A percentile compares a stretch with the other conserved stretches of the same genome.
phyloP scores from a whole-genome alignment of 768 basidiomycete genomes.

The Leccinellum albellum region DNA sequence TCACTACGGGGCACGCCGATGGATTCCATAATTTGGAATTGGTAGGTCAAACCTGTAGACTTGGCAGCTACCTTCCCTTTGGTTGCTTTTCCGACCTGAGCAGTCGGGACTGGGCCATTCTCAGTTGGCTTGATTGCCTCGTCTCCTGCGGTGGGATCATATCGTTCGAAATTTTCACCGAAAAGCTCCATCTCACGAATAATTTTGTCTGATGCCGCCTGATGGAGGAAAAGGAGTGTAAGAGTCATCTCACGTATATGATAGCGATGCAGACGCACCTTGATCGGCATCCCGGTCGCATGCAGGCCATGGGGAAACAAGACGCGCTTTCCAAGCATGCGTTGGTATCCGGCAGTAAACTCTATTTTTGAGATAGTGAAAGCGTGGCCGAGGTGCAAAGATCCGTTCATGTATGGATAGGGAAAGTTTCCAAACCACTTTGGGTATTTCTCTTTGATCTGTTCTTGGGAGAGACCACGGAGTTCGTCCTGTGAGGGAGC shows the following conservation, averaged over 20 bases:
- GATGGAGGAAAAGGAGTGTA: not conserved
- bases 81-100: conserved; percentile 77
- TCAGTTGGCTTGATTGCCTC: conserved; percentile 38
- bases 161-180: conserved; percentile 77
- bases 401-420: conserved; percentile 98
- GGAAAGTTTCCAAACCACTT: conserved; percentile 99
- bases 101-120: conserved; percentile 37
- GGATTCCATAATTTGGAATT: conserved; percentile 98
- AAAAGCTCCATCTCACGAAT: conserved; percentile 97
- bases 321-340: conserved; percentile 91
- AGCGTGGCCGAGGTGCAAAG: conserved; percentile 93
- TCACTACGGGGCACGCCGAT: conserved; percentile 84
- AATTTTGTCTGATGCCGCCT: conserved; percentile 98
- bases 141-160: conserved; percentile 43
- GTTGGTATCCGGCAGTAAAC: conserved; percentile 91
- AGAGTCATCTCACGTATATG: not conserved
- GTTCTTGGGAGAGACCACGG: conserved; percentile 54
- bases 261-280: conserved; percentile 52
- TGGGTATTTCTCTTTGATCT: conserved; percentile 74
- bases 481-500: conserved; percentile 71
- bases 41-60: conserved; percentile 89
- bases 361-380: conserved; percentile 99
- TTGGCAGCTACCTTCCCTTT: conserved; percentile 95
- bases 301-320: conserved; percentile 98
- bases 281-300: conserved; percentile 99